A percentile compares a stretch with the other conserved stretches of the same genome.
These are phyloP conservation scores for Xerocomus brunneocitrinus DNA, from an alignment of 768 basidiomycete genomes.

Conservation along the genomic window DNA sequence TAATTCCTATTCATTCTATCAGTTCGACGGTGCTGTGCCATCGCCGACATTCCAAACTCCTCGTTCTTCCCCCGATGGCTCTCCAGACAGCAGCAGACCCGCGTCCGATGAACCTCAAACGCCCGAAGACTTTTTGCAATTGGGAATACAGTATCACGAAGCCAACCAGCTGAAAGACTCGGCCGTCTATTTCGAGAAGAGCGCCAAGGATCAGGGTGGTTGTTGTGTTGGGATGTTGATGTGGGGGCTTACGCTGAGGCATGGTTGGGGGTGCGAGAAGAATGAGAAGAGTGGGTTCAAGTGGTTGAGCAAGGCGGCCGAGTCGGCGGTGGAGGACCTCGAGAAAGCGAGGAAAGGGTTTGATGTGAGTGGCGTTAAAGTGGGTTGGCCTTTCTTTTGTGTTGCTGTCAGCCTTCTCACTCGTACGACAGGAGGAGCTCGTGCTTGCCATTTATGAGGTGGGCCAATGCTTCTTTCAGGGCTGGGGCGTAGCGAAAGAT, in stretches of 20 bases:
- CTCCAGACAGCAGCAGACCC: slow-evolving; percentile 15
- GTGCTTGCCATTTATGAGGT: slow-evolving; percentile 90
- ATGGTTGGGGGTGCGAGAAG: slow-evolving; percentile 85
- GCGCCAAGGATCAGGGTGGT: slow-evolving; percentile 69
- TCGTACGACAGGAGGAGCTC: slow-evolving; percentile 56
- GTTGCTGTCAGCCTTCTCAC: background rate
- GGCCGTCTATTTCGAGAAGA: slow-evolving; percentile 69
- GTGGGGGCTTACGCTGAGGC: slow-evolving; percentile 81
- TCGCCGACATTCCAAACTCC: slow-evolving; percentile 36
- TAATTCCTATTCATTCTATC: slow-evolving; percentile 59
- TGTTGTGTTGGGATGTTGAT: slow-evolving; percentile 90
- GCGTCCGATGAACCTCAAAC: slow-evolving; percentile 30
- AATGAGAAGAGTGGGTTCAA: slow-evolving; percentile 76
- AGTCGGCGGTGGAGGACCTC: slow-evolving; percentile 71
- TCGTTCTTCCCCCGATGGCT: slow-evolving; percentile 10
- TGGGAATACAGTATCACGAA: slow-evolving; percentile 77
- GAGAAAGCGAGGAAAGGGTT: slow-evolving; percentile 55
- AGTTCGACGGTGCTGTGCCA: slow-evolving; percentile 42
- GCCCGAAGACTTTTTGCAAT: slow-evolving; percentile 65
- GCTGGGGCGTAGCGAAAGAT: slow-evolving; percentile 85
- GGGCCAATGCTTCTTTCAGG: slow-evolving; percentile 88
- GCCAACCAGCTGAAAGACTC: slow-evolving; percentile 65
- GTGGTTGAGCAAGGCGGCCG: slow-evolving; percentile 81
- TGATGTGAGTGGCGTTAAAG: slow-evolving; percentile 53
- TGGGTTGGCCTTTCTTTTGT: slow-evolving; percentile 19